Evolutionary conservation across 2,329 filamentous ascomycete genomes (phyloP), one percentile per base, ranked within the genome.

Genomic region (Curvularia sp.): DNA sequence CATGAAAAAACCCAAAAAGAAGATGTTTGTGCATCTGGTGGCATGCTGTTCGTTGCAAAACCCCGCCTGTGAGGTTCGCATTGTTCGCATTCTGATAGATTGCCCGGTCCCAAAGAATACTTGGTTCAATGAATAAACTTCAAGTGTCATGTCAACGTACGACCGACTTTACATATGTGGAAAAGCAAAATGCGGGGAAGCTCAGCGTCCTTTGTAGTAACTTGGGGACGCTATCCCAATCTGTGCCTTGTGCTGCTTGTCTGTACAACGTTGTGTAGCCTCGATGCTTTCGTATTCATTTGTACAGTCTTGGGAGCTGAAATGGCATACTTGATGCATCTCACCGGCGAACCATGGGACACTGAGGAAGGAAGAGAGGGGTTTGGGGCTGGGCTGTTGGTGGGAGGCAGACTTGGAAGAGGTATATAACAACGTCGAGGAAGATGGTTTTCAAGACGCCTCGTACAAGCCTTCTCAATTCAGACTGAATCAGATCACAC

Each of bases 281-380:
- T 38, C 8, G 3, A 46, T 13, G 5, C 4, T 9, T 15, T 38
- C 50, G 15, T 46, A 28, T 53, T 53, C 41, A 36, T 36, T 12
- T 45, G 30, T 41, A 45, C 12, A n/a, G 50, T 38, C 41, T 53
- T 53, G 30, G 30, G 23, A 46, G 50, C 50, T 28, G 30, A 30
- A 38, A 15, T 10, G 18, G 6, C 8, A 15, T 19, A 38, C 15
- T 45, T 53, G 30, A 46, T 43, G 30, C 41, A 28, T 5, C 15
- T 10, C 19, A 45, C 21, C 41, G 21, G 50, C 23, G 30, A 46
- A 34, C 5, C 25, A 49, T 39, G 34, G 47, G 15, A 25, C 9
- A n/a, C 23, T 27, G 12, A 3, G 8, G 25, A n/a, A 38, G 21
- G 27, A 3, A 27, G 34, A 19, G 18, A 34, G 10, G 47, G 15